Base-by-base conservation (phyloP, 2,329 filamentous ascomycete genomes). In the Sarocladiaceae sp. region DNA sequence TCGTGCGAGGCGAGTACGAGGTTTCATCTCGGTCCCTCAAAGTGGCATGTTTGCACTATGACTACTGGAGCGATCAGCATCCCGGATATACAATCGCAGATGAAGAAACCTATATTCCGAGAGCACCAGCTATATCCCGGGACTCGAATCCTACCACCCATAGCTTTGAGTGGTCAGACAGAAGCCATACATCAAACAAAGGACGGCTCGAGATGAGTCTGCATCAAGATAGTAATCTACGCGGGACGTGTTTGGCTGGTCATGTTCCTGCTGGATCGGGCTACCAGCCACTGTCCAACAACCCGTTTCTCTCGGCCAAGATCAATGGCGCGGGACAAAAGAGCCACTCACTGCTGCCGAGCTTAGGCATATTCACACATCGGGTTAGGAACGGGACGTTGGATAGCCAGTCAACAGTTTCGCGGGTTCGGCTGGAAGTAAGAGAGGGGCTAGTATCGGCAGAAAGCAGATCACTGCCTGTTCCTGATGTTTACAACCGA, bases 391-490 rank as follows among this genome's bases (percentile, higher is more conserved):
- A 36, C 15, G 33, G 33, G 33, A n/a, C 33, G 15, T 36, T 36
- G 33, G 8, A 15, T n/a, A n/a, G n/a, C n/a, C n/a, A 31, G 33
- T n/a, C 33, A n/a, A n/a, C 33, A 6, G 7, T n/a, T 12, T 8
- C 33, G 33, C 5, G 33, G 33, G 15, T 17, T 36, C 8, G 33
- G 15, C 26, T 12, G 11, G 12, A 44, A 31, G 15, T 7, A 13
- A 33, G 5, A 11, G 26, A n/a, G 7, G 44, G 44, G 12, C 4
- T 22, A 15, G 15, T 28, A n/a, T 48, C 26, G 44, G 44, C 44
- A 48, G 44, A 48, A 48, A 48, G 44, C 44, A 31, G 44, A 48
- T 48, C 44, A 48, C 44, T 48, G 28, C 44, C 44, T 48, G 44
- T 48, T 48, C 44, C 44, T 48, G 44, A 22, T 48, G 6, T 15